Conservation (phyloP, 2,329 filamentous ascomycete species). For the Berkeleyomyces basicola region DNA sequence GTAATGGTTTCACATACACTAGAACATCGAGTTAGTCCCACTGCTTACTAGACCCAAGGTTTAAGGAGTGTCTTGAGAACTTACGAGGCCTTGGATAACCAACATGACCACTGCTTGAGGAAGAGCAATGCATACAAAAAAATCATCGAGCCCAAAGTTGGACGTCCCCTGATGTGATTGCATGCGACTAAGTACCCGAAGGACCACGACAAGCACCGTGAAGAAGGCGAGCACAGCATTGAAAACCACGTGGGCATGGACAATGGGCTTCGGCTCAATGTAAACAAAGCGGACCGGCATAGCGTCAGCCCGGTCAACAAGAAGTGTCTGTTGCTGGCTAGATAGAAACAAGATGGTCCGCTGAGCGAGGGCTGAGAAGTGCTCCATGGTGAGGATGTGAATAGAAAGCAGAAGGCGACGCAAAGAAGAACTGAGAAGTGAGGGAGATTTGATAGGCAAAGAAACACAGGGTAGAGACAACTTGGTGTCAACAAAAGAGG, state of each 20-base stretch:
- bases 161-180: slow-evolving; percentile 15
- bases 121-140: slow-evolving; percentile 22
- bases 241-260: slow-evolving; percentile 18
- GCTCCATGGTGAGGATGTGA: not conserved
- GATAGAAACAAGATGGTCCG: not conserved
- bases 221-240: slow-evolving; percentile 16
- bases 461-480: not conserved
- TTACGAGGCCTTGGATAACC: slow-evolving; percentile 20
- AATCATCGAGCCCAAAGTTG: slow-evolving; percentile 24
- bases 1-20: slow-evolving; percentile 10
- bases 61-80: slow-evolving; percentile 8
- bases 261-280: slow-evolving; percentile 13
- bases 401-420: not conserved
- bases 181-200: slow-evolving; percentile 19
- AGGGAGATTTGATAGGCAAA: not conserved
- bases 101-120: slow-evolving; percentile 20
- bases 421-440: not conserved
- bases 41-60: not conserved
- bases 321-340: not conserved
- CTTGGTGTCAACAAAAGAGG: not conserved
- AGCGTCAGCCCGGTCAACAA: slow-evolving; percentile 1
- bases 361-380: not conserved
- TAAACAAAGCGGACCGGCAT: slow-evolving; percentile 11
- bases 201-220: slow-evolving; percentile 16
- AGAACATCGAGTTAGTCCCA: not conserved